A percentile compares a stretch with the other conserved stretches of the same genome.
Evolutionary conservation across 1,284 basidiomycete genomes (phyloP).

Genomic region (Microbotryum silenes-acaulis): DNA sequence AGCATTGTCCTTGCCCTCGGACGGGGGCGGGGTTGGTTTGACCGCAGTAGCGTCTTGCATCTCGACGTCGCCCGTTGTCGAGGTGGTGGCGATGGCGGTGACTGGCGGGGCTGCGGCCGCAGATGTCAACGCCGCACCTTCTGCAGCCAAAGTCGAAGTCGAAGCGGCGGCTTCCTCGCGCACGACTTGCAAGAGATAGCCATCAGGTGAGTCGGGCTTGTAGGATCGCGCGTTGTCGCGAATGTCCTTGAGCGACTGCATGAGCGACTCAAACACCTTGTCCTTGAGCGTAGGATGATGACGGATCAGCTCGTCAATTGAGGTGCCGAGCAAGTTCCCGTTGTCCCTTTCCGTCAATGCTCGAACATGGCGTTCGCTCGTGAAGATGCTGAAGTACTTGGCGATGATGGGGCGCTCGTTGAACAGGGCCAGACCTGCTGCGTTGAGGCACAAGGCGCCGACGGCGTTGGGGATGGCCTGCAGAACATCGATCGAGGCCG

Average conservation of each 20-base stretch:
- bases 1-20: conserved; percentile 21
- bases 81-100: background rate
- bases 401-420: conserved; percentile 68
- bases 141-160: conserved; percentile 24
- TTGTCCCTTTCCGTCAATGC: conserved; percentile 90
- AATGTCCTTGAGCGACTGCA: conserved; percentile 61
- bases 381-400: conserved; percentile 76
- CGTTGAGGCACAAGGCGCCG: conserved; percentile 91
- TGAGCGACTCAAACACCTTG: conserved; percentile 66
- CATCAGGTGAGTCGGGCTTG: conserved; percentile 52
- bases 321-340: conserved; percentile 74
- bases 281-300: conserved; percentile 86
- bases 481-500: conserved; percentile 82
- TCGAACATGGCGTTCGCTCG: conserved; percentile 73
- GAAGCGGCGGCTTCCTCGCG: conserved; percentile 34
- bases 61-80: conserved; percentile 4
- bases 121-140: conserved; percentile 25
- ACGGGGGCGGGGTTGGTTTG: background rate
- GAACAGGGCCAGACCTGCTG: conserved; percentile 75
- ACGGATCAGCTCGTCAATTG: conserved; percentile 90
- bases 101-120: conserved; percentile 46
- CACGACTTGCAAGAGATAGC: conserved; percentile 46
- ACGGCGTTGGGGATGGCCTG: conserved; percentile 92
- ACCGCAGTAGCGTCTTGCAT: conserved; percentile 6
- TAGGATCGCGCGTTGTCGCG: conserved; percentile 59